Conservation (phyloP, 176 grass and related monocot species). For the Bonia amplexicaulis region DNA sequence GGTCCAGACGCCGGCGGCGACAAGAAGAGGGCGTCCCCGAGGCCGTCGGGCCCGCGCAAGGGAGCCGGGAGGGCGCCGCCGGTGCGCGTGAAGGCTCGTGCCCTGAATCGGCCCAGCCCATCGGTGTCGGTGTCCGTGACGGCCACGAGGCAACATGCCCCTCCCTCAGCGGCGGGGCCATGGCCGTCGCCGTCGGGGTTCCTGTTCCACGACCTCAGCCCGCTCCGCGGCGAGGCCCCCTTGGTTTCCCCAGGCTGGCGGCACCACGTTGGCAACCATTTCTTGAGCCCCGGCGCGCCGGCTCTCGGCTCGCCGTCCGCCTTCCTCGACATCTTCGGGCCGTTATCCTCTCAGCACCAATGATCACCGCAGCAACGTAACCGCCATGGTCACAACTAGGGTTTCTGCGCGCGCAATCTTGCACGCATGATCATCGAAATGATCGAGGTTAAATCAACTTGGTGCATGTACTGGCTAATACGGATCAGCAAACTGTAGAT, state of each 20-base stretch:
- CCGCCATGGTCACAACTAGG: not conserved
- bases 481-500: not conserved
- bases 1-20: slow-evolving; percentile 37
- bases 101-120: slow-evolving; percentile 36
- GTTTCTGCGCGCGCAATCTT: not conserved
- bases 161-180: not conserved
- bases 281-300: slow-evolving; percentile 44
- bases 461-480: not conserved
- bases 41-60: not conserved
- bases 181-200: slow-evolving; percentile 37
- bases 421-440: not conserved
- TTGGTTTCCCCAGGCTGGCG: slow-evolving; percentile 58
- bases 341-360: slow-evolving; percentile 44
- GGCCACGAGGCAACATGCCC: slow-evolving; percentile 22
- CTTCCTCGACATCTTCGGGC: slow-evolving; percentile 79
- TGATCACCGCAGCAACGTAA: slow-evolving; percentile 17
- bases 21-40: slow-evolving; percentile 5
- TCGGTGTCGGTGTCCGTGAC: slow-evolving; percentile 52
- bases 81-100: slow-evolving; percentile 70
- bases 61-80: not conserved
- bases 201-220: slow-evolving; percentile 67
- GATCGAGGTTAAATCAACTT: not conserved
- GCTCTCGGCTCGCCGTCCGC: slow-evolving; percentile 37
- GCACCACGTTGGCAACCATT: slow-evolving; percentile 48
- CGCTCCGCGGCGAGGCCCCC: slow-evolving; percentile 36